Evolutionary conservation across 352 stramenopile genomes (phyloP).

Genomic region (Pythium sukuiense): DNA sequence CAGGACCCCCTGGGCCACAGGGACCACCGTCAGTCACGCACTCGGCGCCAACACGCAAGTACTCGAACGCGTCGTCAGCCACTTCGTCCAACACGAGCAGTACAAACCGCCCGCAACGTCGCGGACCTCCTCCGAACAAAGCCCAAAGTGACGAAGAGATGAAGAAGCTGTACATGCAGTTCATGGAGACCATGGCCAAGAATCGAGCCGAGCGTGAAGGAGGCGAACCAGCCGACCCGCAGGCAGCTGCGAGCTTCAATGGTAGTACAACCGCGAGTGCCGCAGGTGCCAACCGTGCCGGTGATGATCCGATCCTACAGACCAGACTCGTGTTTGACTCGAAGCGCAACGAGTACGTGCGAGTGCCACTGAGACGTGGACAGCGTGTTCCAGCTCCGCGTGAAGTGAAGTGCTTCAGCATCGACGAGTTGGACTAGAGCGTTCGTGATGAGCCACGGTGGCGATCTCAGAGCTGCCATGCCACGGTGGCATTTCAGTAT

Average conservation of each 20-base stretch:
- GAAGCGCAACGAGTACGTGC: slow-evolving; percentile 23
- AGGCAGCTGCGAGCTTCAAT: neutral
- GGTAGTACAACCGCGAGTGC: neutral
- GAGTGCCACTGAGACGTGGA: neutral
- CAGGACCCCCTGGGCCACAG: neutral
- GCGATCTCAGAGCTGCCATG: neutral
- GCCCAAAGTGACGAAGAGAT: slow-evolving; percentile 23
- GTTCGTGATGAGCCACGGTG: neutral
- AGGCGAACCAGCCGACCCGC: neutral
- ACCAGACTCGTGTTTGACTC: slow-evolving; percentile 21
- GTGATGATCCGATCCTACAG: slow-evolving; percentile 20
- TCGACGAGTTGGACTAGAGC: slow-evolving; percentile 55
- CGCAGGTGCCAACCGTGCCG: neutral
- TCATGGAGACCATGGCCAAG: slow-evolving; percentile 26
- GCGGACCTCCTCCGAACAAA: neutral
- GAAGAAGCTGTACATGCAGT: slow-evolving; percentile 23
- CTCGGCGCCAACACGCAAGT: slow-evolving; percentile 17
- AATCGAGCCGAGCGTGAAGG: slow-evolving; percentile 15
- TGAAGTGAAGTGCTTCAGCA: slow-evolving; percentile 44
- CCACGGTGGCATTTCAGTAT: neutral
- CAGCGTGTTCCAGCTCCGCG: slow-evolving; percentile 2
- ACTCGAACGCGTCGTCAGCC: slow-evolving; percentile 20
- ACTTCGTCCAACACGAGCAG: slow-evolving; percentile 21
- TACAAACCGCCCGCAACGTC: slow-evolving; percentile 2
- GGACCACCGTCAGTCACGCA: slow-evolving; percentile 8